Evolutionary conservation across 2,329 filamentous ascomycete species (phyloP).

Genomic region (Nemania sp.): DNA sequence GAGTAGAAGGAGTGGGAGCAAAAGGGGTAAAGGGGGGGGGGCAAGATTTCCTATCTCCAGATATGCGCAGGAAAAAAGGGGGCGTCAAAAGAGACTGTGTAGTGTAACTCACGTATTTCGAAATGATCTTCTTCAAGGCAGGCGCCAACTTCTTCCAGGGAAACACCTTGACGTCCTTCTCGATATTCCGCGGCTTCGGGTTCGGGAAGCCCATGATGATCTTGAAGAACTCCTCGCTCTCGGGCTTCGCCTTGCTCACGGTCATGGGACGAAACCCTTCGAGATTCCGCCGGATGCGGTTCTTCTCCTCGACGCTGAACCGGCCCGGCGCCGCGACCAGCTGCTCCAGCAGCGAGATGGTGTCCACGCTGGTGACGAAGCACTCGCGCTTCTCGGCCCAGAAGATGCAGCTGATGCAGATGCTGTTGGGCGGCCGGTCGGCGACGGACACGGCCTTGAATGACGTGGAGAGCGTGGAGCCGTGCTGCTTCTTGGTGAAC

Average conservation of each 20-base stretch:
- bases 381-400: conserved; percentile 92
- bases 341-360: conserved; percentile 91
- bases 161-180: conserved; percentile 99
- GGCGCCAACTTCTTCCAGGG: conserved; percentile 88
- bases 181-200: conserved; percentile 95
- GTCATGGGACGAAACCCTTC: conserved; percentile 93
- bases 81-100: too few relatives aligned
- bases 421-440: conserved; percentile 80
- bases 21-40: neutral
- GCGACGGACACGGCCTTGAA: conserved; percentile 81
- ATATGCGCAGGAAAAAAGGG: too few relatives aligned
- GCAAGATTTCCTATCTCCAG: too few relatives aligned
- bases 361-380: conserved; percentile 95
- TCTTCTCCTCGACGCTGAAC: conserved; percentile 98
- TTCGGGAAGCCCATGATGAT: conserved; percentile 97
- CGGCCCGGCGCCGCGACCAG: conserved; percentile 74
- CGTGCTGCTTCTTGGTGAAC: conserved; percentile 81
- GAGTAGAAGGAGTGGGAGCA: neutral
- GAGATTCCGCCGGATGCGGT: conserved; percentile 91
- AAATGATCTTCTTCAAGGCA: conserved; percentile 96
- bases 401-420: conserved; percentile 96
- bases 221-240: conserved; percentile 98
- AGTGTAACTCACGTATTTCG: conserved; percentile 71
- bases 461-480: conserved; percentile 77
- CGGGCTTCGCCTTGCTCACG: conserved; percentile 87